A percentile compares a stretch with the other conserved stretches of the same genome.
These are phyloP conservation scores for Nothophaeocryptopus gaeumannii DNA, from an alignment of 2,329 filamentous ascomycete species.

Conservation along the genomic window DNA sequence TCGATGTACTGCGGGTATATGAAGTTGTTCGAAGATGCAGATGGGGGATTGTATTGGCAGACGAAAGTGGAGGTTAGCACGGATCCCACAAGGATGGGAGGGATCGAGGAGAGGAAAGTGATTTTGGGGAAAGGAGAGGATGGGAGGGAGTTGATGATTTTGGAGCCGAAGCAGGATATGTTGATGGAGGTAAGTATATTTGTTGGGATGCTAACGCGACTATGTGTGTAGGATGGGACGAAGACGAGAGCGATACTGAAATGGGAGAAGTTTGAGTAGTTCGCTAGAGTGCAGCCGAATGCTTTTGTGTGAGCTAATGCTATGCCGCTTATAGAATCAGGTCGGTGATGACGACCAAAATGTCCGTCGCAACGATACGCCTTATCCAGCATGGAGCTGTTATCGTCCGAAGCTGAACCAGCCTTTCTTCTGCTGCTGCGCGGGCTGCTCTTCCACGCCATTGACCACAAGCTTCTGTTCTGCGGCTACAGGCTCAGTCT, in stretches of 20 bases:
- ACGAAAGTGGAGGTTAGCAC: conserved; percentile 26
- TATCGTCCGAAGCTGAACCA: conserved; percentile 53
- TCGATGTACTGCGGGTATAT: conserved; percentile 29
- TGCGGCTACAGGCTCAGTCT: conserved; percentile 24
- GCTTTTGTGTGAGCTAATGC: too few species aligned
- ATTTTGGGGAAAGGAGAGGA: conserved; percentile 17
- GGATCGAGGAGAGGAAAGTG: conserved; percentile 24
- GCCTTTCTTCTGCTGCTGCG: conserved; percentile 47
- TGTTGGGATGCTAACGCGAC: background rate
- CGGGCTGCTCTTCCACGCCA: conserved; percentile 22
- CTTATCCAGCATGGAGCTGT: background rate
- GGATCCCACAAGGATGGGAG: conserved; percentile 24
- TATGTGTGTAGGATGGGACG: conserved; percentile 21
- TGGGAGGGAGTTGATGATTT: conserved; percentile 25
- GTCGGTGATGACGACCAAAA: background rate
- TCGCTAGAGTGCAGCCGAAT: too few species aligned
- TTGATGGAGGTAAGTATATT: conserved; percentile 15
- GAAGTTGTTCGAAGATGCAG: conserved; percentile 22
- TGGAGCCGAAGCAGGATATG: conserved; percentile 26
- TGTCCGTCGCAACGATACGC: background rate
- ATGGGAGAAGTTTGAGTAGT: conserved; percentile 29
- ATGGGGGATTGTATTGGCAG: conserved; percentile 25
- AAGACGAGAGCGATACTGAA: conserved; percentile 24
- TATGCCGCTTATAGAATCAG: too few species aligned
- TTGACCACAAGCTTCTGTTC: conserved; percentile 26